Percentiles rank a stretch among this genome's conserved stretches.
Evolutionary conservation across 257 asterid genomes (phyloP).

Genomic region (Solanum piurae): DNA sequence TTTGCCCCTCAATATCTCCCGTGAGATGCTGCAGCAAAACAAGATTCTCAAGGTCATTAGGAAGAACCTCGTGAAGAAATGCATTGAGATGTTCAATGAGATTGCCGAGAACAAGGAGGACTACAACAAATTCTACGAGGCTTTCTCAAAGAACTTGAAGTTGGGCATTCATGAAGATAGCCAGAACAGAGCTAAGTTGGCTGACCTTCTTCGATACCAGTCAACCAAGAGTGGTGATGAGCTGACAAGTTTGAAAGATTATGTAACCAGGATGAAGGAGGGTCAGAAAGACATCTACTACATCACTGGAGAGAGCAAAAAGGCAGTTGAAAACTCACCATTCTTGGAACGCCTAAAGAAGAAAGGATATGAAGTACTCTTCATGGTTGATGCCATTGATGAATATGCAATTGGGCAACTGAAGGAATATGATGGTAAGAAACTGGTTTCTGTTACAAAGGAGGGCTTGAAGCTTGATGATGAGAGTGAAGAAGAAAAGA

Average conservation of each 20-base stretch:
- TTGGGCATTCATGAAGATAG: neutral
- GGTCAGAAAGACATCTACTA: conserved; percentile 7
- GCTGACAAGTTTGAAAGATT: neutral
- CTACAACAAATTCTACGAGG: neutral
- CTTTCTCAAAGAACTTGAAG: neutral
- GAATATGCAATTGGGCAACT: neutral
- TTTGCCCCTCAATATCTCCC: neutral
- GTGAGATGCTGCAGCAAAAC: neutral
- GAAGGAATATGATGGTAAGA: neutral
- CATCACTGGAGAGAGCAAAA: neutral
- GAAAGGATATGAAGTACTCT: neutral
- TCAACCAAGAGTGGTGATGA: conserved; percentile 6
- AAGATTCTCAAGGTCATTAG: neutral
- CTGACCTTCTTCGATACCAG: neutral
- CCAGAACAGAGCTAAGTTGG: neutral
- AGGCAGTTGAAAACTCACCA: neutral
- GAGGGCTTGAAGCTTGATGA: neutral
- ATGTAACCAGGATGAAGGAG: neutral
- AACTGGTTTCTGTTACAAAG: neutral
- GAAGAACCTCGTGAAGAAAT: conserved; percentile 2
- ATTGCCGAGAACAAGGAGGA: neutral
- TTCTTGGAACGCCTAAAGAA: neutral
- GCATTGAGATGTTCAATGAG: conserved; percentile 6
- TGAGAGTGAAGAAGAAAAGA: neutral
- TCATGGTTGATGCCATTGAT: conserved; percentile 1